Conservation (phyloP, 1,284 basidiomycete genomes). For the Naganishia sp. region DNA sequence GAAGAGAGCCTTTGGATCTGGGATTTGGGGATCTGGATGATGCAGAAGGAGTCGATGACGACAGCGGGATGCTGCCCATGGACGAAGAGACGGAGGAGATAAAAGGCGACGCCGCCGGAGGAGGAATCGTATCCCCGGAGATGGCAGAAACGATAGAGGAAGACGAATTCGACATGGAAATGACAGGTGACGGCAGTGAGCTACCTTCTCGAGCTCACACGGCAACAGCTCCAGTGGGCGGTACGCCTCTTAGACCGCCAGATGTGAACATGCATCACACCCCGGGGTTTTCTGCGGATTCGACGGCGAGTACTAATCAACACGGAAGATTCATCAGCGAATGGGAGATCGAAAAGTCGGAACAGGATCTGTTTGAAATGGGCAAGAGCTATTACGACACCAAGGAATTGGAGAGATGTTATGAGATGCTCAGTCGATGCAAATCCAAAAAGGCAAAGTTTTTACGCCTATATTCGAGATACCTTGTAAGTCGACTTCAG, state of each 20-base stretch:
- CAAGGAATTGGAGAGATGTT: conserved; percentile 76
- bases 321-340: conserved; percentile 34
- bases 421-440: conserved; percentile 65
- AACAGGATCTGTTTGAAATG: conserved; percentile 61
- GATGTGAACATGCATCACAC: neutral
- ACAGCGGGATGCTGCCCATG: conserved; percentile 14
- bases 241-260: neutral
- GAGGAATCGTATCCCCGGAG: conserved; percentile 6
- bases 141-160: neutral
- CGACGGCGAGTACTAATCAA: neutral
- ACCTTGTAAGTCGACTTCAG: conserved; percentile 65
- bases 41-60: conserved; percentile 9
- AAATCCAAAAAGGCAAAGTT: conserved; percentile 73
- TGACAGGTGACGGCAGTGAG: conserved; percentile 1
- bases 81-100: conserved; percentile 61
- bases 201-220: neutral
- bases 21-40: conserved; percentile 18
- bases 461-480: conserved; percentile 76
- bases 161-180: conserved; percentile 24
- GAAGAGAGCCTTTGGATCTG: conserved; percentile 18
- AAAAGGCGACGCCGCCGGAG: conserved; percentile 57
- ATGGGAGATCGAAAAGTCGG: conserved; percentile 36
- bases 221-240: neutral
- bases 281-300: neutral
- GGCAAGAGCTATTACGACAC: conserved; percentile 76